Conservation (phyloP, 495 filamentous ascomycete genomes). For the Hypoxylon subgilvum region DNA sequence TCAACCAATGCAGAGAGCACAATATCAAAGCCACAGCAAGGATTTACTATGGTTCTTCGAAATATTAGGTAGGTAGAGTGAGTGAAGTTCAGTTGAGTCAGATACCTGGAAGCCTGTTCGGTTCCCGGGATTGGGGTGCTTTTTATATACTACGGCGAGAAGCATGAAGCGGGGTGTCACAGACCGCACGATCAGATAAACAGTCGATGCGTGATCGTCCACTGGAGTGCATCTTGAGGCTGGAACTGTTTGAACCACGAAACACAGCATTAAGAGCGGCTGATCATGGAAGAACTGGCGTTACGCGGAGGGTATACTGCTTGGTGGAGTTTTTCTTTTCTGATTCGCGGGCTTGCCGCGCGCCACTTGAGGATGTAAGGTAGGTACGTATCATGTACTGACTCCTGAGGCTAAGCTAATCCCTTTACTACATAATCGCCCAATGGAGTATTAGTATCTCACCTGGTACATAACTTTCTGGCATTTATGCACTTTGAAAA, state of each 20-base stretch:
- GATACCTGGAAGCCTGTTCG: no score
- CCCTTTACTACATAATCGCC: neutral
- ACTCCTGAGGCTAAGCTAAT: no score
- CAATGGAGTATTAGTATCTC: neutral
- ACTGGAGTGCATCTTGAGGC: constrained; percentile 15
- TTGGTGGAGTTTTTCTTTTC: no score
- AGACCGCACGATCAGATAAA: constrained; percentile 23
- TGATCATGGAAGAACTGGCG: neutral
- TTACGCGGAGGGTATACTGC: neutral
- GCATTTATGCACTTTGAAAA: neutral
- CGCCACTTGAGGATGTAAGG: no score
- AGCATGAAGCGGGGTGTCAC: constrained; percentile 15
- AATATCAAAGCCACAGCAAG: no score
- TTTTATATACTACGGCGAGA: neutral
- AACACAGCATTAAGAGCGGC: constrained; percentile 1
- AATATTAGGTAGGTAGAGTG: no score
- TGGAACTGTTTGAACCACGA: constrained; percentile 25
- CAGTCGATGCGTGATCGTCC: constrained; percentile 19
- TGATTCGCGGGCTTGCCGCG: constrained; percentile 6
- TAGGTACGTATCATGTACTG: no score
- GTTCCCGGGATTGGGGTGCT: no score
- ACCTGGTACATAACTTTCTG: no score
- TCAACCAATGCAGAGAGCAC: no score
- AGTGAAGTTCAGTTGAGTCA: no score
- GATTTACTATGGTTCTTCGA: no score